Percentiles rank a stretch among this genome's conserved stretches.
Evolutionary conservation across 2,329 filamentous ascomycete genomes (phyloP).

Genomic region (Parafenestella ontariensis): DNA sequence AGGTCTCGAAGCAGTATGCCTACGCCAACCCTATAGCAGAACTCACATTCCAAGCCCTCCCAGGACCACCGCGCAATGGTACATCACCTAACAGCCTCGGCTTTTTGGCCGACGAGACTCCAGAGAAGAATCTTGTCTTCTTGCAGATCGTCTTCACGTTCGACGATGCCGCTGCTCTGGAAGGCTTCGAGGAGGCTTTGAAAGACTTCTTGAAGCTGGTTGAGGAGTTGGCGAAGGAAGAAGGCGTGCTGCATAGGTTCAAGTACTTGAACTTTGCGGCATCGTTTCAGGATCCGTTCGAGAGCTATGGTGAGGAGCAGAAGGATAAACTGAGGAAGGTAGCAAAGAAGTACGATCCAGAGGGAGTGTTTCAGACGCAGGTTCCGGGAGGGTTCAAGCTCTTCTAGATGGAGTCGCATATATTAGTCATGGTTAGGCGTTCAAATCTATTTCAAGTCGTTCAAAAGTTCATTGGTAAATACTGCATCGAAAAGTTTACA

Average conservation of each 20-base stretch:
- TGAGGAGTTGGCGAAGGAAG: constrained; percentile 22
- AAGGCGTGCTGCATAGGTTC: constrained; percentile 20
- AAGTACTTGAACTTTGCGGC: constrained; percentile 48
- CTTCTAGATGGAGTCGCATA: neutral
- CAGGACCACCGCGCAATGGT: constrained; percentile 18
- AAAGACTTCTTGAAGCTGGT: constrained; percentile 28
- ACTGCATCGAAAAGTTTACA: too few relatives aligned
- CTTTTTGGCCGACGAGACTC: constrained; percentile 15
- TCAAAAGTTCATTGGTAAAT: too few relatives aligned
- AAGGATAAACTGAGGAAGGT: constrained; percentile 16
- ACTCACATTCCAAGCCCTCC: constrained; percentile 31
- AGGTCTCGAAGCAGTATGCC: constrained; percentile 19
- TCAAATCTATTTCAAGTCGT: neutral
- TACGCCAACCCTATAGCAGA: constrained; percentile 22
- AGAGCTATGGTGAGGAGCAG: constrained; percentile 23
- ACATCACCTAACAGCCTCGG: constrained; percentile 26
- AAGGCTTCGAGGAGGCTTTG: constrained; percentile 21
- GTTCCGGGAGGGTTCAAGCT: constrained; percentile 32
- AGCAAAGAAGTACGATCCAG: constrained; percentile 31
- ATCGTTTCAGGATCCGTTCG: constrained; percentile 42
- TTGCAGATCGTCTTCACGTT: constrained; percentile 33
- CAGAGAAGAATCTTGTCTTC: constrained; percentile 27
- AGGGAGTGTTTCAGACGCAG: constrained; percentile 32
- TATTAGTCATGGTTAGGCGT: neutral
- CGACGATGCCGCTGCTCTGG: constrained; percentile 14